Conservation (phyloP, 2,329 filamentous ascomycete genomes). For the Arthrobotrys entomopaga region DNA sequence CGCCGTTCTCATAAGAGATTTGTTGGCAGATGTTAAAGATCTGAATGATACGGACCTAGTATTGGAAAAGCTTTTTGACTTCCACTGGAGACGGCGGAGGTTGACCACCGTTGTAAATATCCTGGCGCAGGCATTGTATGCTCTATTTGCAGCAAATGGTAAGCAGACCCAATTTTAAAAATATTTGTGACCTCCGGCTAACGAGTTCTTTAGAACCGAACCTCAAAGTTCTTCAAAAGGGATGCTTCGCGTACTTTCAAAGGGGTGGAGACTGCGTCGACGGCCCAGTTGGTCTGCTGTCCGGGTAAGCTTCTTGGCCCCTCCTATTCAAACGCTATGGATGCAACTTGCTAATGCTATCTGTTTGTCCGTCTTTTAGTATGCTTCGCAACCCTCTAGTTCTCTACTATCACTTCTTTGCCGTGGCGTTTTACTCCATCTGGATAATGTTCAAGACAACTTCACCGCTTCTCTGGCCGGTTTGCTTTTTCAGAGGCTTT, state of each 20-base stretch:
- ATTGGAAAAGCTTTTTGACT: slow-evolving; percentile 73
- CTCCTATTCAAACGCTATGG: background rate
- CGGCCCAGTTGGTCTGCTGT: slow-evolving; percentile 82
- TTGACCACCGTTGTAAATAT: slow-evolving; percentile 93
- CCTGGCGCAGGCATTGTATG: slow-evolving; percentile 92
- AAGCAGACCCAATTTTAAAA: slow-evolving; percentile 33
- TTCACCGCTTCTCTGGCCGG: slow-evolving; percentile 69
- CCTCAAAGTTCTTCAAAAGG: slow-evolving; percentile 81
- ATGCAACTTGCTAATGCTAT: slow-evolving; percentile 4
- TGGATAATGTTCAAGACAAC: slow-evolving; percentile 72
- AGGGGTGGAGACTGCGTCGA: slow-evolving; percentile 76
- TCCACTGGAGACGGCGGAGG: slow-evolving; percentile 88
- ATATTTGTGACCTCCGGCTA: slow-evolving; percentile 1
- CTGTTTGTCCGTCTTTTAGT: slow-evolving; percentile 15
- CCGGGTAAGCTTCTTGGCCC: slow-evolving; percentile 65
- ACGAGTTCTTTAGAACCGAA: slow-evolving; percentile 67
- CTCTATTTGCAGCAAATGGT: slow-evolving; percentile 85
- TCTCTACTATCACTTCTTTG: slow-evolving; percentile 92
- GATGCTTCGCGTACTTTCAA: slow-evolving; percentile 94
- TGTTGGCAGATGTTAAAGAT: slow-evolving; percentile 75
- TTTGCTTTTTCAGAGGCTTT: slow-evolving; percentile 73
- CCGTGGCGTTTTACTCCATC: slow-evolving; percentile 87
- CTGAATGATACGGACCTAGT: slow-evolving; percentile 76
- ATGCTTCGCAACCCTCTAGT: slow-evolving; percentile 80
- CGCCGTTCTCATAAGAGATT: slow-evolving; percentile 77